Percentiles rank a stretch among this genome's conserved stretches.
Conservation (phyloP, 2,329 filamentous ascomycete genomes). For the Colletotrichum ledebouriae region DNA sequence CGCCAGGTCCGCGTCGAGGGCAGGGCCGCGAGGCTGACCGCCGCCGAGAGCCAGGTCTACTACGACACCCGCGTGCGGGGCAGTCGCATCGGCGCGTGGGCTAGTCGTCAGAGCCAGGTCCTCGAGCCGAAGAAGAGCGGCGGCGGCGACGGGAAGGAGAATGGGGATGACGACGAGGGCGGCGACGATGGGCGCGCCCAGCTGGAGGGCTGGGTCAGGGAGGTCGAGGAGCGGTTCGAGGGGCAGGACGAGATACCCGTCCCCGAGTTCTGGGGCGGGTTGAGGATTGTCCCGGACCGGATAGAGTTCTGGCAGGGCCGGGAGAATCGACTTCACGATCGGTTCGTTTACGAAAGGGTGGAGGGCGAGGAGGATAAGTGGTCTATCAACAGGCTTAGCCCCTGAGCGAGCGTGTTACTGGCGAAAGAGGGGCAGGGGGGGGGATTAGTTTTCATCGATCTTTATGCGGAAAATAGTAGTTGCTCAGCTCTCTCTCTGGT, state of each 20-base stretch:
- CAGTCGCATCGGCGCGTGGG: slow-evolving; percentile 91
- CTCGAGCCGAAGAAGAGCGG: slow-evolving; percentile 60
- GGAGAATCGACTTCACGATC: slow-evolving; percentile 90
- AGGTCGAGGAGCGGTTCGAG: slow-evolving; percentile 81
- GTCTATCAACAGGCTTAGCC: slow-evolving; percentile 81
- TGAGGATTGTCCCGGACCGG: slow-evolving; percentile 85
- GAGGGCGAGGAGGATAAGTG: slow-evolving; percentile 64
- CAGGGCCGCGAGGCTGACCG: slow-evolving; percentile 72
- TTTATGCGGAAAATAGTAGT: background rate
- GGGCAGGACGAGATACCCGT: slow-evolving; percentile 86
- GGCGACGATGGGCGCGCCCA: slow-evolving; percentile 80
- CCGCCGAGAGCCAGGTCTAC: slow-evolving; percentile 79
- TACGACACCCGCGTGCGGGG: slow-evolving; percentile 80
- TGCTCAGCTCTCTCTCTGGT: background rate
- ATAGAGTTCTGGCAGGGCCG: slow-evolving; percentile 98
- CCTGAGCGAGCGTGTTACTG: slow-evolving; percentile 56
- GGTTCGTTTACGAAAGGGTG: slow-evolving; percentile 84
- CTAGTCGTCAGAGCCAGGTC: slow-evolving; percentile 87
- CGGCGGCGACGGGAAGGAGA: slow-evolving; percentile 49
- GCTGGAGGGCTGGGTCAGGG: slow-evolving; percentile 82
- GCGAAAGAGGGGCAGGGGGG: background rate
- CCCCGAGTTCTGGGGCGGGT: slow-evolving; percentile 93
- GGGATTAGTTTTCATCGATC: background rate
- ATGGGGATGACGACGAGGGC: slow-evolving; percentile 67
- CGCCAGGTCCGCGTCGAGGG: slow-evolving; percentile 94